phyloP scores from a whole-genome alignment of 768 basidiomycete species.

The Tricholoma hemisulphureum region DNA sequence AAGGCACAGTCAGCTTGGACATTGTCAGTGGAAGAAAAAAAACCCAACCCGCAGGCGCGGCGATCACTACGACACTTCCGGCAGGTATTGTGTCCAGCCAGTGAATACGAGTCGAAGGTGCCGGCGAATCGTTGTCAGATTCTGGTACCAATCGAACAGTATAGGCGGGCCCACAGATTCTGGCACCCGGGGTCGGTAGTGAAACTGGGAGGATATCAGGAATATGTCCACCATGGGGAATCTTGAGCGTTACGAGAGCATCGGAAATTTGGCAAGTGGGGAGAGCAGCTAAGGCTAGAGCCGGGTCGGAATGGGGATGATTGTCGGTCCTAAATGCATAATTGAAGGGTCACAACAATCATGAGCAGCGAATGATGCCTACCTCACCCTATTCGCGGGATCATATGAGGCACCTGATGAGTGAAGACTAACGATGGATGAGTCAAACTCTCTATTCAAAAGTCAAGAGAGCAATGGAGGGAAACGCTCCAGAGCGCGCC shows the following conservation, averaged over 20 bases:
- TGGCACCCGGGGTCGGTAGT: constrained; percentile 31
- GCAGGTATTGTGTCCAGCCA: constrained; percentile 65
- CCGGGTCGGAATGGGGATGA: no score
- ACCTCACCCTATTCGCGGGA: no score
- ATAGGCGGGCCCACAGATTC: constrained; percentile 74
- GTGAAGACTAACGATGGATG: no score
- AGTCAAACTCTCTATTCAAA: no score
- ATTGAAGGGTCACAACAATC: no score
- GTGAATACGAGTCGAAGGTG: constrained; percentile 65
- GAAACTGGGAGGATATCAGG: constrained; percentile 69
- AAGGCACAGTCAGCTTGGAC: constrained; percentile 8
- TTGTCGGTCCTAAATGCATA: no score
- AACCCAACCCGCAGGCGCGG: constrained; percentile 62
- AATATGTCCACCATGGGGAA: constrained; percentile 70
- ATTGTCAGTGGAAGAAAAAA: neutral
- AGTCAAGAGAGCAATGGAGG: no score
- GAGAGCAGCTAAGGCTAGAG: constrained; percentile 15
- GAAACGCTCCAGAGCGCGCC: no score
- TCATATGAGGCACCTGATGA: no score
- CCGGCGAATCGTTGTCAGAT: constrained; percentile 59
- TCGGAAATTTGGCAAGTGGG: constrained; percentile 87
- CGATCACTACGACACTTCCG: constrained; percentile 69
- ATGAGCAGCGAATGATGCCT: no score
- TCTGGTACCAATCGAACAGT: constrained; percentile 80
- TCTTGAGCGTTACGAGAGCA: constrained; percentile 77